Base-by-base conservation (phyloP, 805 yeast species). In the Candida orba region DNA sequence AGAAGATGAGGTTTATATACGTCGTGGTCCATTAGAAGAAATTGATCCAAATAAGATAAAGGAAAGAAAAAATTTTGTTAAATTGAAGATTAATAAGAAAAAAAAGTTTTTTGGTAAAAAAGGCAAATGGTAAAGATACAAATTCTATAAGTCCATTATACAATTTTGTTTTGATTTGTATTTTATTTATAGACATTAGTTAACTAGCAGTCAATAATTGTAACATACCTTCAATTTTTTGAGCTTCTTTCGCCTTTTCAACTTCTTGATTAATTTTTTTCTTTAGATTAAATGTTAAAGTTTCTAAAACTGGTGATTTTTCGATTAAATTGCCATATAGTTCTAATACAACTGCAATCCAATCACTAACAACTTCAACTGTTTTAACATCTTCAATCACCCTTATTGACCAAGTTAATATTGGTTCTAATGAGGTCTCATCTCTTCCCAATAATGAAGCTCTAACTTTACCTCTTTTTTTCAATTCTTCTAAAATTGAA, bases 221-320 rank as follows among this genome's bases (percentile, higher is more conserved):
- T 54, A 93, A 69, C 97, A 93, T 93, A 43, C 99, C 99, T 56
- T 84, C 88, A 36, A 93, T 79, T 60, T 79, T 82, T 61, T 83
- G 84, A 7, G 97, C 95, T 59, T 90, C 96, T 59, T 78, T 78
- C 36, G 96, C 85, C 57, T 84, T 81, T 44, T 73, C 75, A 22
- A 89, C 77, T 64, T 91, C 97, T 30, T 66, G 59, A 44, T 73
- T 75, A 24, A 91, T 71, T 54, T 77, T 78, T 58, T 74, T 75
- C 52, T 73, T 71, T 49, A 93, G 67, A 44, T 76, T 74, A 40
- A 70, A 65, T 38, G 89, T 65, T 41, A 87, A 69, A 53, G 84
- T 93, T 52, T 84, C 89, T 50, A 93, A 67, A 3, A 85, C 82
- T 6, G 90, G 81, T 36, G 89, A 81, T 50, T 75, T 75, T 49